These are phyloP conservation scores for Onygenales sp. DNA, from an alignment of 2,329 filamentous ascomycete species.

Conservation along the genomic window DNA sequence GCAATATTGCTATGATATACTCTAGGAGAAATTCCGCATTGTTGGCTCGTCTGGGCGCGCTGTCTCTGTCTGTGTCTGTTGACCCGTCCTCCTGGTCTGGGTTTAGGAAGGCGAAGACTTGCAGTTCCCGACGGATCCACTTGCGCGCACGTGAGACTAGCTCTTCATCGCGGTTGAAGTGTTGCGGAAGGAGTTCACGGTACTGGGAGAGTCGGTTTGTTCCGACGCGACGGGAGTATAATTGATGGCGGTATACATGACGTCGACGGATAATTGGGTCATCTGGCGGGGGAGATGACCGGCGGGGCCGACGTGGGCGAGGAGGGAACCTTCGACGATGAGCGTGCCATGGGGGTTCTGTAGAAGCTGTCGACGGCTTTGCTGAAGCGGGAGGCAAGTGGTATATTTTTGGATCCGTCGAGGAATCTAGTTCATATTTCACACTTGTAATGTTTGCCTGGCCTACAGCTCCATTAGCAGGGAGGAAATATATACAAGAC, in stretches of 20 bases:
- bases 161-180: constrained; percentile 54
- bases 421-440: constrained; percentile 52
- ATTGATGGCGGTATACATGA: constrained; percentile 60
- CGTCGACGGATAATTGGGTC: constrained; percentile 53
- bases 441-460: constrained; percentile 49
- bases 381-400: constrained; percentile 29
- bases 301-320: constrained; percentile 10
- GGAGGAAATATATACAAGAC: not conserved
- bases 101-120: constrained; percentile 60
- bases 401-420: constrained; percentile 50
- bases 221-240: constrained; percentile 75
- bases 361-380: constrained; percentile 10
- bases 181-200: constrained; percentile 58
- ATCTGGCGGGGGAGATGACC: constrained; percentile 15
- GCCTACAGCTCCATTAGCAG: constrained; percentile 24
- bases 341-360: not conserved
- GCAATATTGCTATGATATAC: constrained; percentile 75
- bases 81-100: constrained; percentile 10
- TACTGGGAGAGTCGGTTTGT: constrained; percentile 70
- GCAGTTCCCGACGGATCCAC: constrained; percentile 76
- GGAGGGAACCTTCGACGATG: not conserved
- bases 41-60: constrained; percentile 40
- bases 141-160: constrained; percentile 67
- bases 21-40: constrained; percentile 80
- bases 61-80: constrained; percentile 13